Conservation (phyloP, 2,329 filamentous ascomycete species). For the Zymoseptoria brevis region DNA sequence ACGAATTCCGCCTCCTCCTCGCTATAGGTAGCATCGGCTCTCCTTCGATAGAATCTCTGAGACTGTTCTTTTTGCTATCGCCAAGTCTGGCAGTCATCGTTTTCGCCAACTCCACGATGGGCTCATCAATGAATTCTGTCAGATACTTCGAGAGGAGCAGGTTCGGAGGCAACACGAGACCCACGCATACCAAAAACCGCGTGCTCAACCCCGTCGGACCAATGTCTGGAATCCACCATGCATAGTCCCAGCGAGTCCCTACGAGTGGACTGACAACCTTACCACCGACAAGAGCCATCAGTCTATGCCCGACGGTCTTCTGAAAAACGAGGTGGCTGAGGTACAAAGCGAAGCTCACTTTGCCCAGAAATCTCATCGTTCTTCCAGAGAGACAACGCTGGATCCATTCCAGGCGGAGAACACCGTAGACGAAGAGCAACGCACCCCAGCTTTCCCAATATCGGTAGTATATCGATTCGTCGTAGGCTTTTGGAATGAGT, state of each 20-base stretch:
- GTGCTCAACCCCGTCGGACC: not conserved
- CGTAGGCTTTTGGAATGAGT: slow-evolving; percentile 31
- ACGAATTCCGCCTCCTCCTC: not conserved
- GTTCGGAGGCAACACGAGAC: not conserved
- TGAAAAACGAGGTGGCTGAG: slow-evolving; percentile 53
- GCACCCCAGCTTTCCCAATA: slow-evolving; percentile 52
- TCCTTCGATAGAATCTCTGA: not conserved
- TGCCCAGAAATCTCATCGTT: slow-evolving; percentile 51
- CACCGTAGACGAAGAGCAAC: slow-evolving; percentile 45
- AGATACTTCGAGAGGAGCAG: not conserved
- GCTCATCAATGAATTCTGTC: not conserved
- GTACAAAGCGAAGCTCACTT: slow-evolving; percentile 54
- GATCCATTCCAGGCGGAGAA: slow-evolving; percentile 40
- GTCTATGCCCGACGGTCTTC: slow-evolving; percentile 32
- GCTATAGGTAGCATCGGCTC: not conserved
- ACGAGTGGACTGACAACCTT: slow-evolving; percentile 1
- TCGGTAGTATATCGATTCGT: slow-evolving; percentile 32
- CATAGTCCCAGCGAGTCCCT: not conserved
- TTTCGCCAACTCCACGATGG: not conserved
- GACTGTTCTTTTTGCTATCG: not conserved
- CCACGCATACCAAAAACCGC: not conserved
- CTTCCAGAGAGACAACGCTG: slow-evolving; percentile 45
- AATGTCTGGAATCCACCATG: not conserved
- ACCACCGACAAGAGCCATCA: slow-evolving; percentile 4
- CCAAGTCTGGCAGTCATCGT: not conserved